phyloP scores from a whole-genome alignment of 306 rosid species.

The Vigna trinervia region DNA sequence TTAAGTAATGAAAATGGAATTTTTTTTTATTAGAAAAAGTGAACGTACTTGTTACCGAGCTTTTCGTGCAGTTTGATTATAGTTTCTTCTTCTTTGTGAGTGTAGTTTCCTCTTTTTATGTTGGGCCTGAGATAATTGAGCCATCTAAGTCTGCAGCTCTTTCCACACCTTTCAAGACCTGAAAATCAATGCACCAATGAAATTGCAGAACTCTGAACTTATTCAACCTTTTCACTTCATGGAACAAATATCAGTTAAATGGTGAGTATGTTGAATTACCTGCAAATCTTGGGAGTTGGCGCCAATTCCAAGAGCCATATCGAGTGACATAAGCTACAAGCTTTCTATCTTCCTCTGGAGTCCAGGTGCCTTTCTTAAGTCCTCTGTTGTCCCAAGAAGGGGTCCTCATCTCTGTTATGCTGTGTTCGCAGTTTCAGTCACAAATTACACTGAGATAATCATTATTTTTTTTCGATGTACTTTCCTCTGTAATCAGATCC shows the following conservation, averaged over 20 bases:
- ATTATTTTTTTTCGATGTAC: too few relatives aligned
- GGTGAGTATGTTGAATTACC: slow-evolving; percentile 45
- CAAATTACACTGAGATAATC: too few relatives aligned
- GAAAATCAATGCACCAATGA: not conserved
- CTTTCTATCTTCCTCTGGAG: slow-evolving; percentile 76
- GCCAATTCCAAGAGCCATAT: slow-evolving; percentile 94
- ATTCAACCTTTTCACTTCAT: too few relatives aligned
- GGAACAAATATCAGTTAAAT: too few relatives aligned
- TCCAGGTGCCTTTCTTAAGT: slow-evolving; percentile 82
- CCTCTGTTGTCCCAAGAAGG: slow-evolving; percentile 63
- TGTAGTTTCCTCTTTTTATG: slow-evolving; percentile 46
- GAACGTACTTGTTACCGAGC: slow-evolving; percentile 41
- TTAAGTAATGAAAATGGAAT: not conserved
- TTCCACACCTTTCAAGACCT: slow-evolving; percentile 6
- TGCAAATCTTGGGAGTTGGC: slow-evolving; percentile 87
- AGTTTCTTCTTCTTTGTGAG: slow-evolving; percentile 38
- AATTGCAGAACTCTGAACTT: not conserved
- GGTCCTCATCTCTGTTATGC: slow-evolving; percentile 55
- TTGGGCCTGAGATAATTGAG: slow-evolving; percentile 46
- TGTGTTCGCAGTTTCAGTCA: not conserved
- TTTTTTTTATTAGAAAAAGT: too few relatives aligned
- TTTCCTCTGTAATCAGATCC: too few relatives aligned
- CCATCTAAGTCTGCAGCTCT: slow-evolving; percentile 36
- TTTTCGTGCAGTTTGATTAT: slow-evolving; percentile 37
- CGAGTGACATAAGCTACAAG: slow-evolving; percentile 76